Percentiles rank a stretch among this genome's conserved stretches.
Evolutionary conservation across 2,329 filamentous ascomycete species (phyloP).

Genomic region (Xylariaceae sp.): DNA sequence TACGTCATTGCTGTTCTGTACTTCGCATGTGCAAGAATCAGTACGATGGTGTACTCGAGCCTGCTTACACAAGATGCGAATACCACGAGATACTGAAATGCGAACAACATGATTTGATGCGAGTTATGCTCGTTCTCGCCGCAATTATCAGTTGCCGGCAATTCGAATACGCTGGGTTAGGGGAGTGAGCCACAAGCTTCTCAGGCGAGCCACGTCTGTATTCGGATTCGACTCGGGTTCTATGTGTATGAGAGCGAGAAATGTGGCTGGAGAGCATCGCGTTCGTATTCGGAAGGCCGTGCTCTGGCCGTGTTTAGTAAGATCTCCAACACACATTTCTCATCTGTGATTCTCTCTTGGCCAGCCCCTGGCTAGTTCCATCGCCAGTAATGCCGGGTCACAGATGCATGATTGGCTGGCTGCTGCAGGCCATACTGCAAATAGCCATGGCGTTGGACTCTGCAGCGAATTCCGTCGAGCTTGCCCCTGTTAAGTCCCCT

Average conservation of each 20-base stretch:
- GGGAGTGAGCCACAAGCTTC: not conserved
- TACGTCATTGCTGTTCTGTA: not conserved
- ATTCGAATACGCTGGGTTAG: not conserved
- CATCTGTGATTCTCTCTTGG: too few relatives aligned
- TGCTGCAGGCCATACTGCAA: not conserved
- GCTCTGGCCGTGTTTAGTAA: slow-evolving; percentile 3
- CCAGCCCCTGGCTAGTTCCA: not conserved
- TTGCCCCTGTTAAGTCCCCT: too few relatives aligned
- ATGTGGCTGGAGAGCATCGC: slow-evolving; percentile 11
- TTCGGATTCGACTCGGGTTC: slow-evolving; percentile 3
- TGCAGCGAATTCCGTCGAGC: too few relatives aligned
- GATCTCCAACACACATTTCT: slow-evolving; percentile 2
- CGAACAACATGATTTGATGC: not conserved
- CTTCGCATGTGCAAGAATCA: not conserved
- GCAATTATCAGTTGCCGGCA: not conserved
- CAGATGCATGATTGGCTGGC: not conserved
- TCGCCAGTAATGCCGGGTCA: not conserved
- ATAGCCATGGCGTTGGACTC: not conserved
- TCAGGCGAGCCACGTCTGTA: not conserved
- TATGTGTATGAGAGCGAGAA: slow-evolving; percentile 1
- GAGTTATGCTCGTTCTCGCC: not conserved
- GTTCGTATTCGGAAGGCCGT: slow-evolving; percentile 20
- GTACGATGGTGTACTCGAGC: not conserved
- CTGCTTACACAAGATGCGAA: not conserved
- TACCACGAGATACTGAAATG: not conserved